Percentiles rank a stretch among this genome's conserved stretches.
Conservation (phyloP, 2,329 filamentous ascomycete species). For the Alternaria metachromatica region DNA sequence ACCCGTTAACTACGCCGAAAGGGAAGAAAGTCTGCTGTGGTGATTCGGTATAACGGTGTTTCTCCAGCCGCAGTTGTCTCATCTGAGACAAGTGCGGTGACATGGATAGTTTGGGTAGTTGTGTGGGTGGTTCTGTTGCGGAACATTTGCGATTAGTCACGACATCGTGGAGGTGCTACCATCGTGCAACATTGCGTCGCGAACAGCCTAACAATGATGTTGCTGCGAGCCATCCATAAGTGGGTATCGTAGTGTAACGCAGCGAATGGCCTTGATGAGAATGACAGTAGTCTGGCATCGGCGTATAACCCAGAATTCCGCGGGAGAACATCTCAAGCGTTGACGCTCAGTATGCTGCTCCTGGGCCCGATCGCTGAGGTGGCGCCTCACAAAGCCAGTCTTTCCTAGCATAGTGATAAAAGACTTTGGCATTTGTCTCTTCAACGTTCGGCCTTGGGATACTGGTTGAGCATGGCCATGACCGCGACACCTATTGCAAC, state of each 20-base stretch:
- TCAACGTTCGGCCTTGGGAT: constrained; percentile 56
- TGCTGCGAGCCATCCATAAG: neutral
- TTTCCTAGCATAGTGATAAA: constrained; percentile 5
- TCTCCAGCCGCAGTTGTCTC: neutral
- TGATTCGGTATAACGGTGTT: neutral
- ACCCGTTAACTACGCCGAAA: neutral
- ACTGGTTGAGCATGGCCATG: constrained; percentile 52
- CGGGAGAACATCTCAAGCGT: neutral
- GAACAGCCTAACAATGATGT: neutral
- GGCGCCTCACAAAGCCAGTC: neutral
- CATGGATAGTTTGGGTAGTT: neutral
- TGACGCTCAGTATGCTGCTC: neutral
- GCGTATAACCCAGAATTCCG: neutral
- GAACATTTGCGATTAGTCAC: neutral
- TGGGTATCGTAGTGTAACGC: neutral
- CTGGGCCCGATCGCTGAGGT: neutral
- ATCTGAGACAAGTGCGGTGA: neutral
- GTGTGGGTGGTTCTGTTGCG: neutral
- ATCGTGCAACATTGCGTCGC: neutral
- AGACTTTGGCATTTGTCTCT: constrained; percentile 4
- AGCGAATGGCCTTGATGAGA: neutral
- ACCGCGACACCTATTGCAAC: constrained; percentile 50
- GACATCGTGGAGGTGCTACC: neutral
- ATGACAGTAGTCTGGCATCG: neutral
- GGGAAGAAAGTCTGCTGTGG: neutral